Evolutionary conservation across 2,329 filamentous ascomycete genomes (phyloP).

Genomic region (Pseudocercospora ulei): DNA sequence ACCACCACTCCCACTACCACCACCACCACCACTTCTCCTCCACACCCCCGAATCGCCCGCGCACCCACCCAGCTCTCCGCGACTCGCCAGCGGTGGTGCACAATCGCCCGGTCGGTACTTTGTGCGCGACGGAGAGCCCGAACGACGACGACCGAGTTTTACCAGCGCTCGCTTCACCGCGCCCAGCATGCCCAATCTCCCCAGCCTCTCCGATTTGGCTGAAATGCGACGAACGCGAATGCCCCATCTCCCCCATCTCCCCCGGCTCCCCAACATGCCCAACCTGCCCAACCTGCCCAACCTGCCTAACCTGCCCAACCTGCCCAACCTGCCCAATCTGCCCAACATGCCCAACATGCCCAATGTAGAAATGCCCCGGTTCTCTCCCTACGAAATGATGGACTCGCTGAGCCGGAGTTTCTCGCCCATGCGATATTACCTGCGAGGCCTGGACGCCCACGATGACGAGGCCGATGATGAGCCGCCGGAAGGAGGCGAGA

Average conservation of each 20-base stretch:
- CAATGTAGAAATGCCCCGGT: slow-evolving; percentile 34
- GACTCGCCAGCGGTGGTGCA: slow-evolving; percentile 21
- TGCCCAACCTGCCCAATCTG: slow-evolving; percentile 26
- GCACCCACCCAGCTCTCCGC: slow-evolving; percentile 19
- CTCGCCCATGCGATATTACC: slow-evolving; percentile 41
- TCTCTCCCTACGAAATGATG: slow-evolving; percentile 41
- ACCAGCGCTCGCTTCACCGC: slow-evolving; percentile 25
- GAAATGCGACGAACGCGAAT: slow-evolving; percentile 33
- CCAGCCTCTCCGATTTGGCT: slow-evolving; percentile 19
- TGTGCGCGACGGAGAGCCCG: slow-evolving; percentile 24
- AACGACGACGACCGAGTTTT: slow-evolving; percentile 27
- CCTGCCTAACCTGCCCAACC: slow-evolving; percentile 28
- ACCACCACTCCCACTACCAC: slow-evolving; percentile 2
- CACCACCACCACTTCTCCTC: slow-evolving; percentile 14
- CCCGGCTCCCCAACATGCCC: slow-evolving; percentile 24
- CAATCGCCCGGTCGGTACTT: slow-evolving; percentile 32
- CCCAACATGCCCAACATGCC: slow-evolving; percentile 21
- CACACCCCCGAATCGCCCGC: slow-evolving; percentile 10
- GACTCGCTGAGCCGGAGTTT: slow-evolving; percentile 40
- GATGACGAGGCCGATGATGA: slow-evolving; percentile 8
- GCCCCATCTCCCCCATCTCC: slow-evolving; percentile 22
- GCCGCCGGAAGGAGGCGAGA: slow-evolving; percentile 1
- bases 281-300: slow-evolving; percentile 29
- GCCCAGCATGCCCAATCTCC: slow-evolving; percentile 29
- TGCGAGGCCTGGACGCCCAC: slow-evolving; percentile 30